phyloP scores from a whole-genome alignment of 257 asterid species.

The Catharanthus roseus region DNA sequence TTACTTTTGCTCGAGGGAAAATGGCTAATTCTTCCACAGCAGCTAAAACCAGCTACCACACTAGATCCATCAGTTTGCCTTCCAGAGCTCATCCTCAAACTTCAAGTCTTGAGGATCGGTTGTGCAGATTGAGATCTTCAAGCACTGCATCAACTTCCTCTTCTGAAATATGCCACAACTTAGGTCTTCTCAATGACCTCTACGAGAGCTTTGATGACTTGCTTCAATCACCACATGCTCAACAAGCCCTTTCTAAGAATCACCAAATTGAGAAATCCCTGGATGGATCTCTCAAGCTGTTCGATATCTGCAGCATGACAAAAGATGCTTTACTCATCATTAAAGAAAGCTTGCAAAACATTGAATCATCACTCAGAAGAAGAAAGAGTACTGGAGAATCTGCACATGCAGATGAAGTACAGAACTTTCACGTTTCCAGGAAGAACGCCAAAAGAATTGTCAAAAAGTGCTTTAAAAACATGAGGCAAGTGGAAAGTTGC shows the following conservation, averaged over 20 bases:
- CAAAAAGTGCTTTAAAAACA: slow-evolving; percentile 17
- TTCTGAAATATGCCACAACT: slow-evolving; percentile 9
- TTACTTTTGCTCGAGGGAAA: slow-evolving; percentile 1
- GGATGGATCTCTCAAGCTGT: slow-evolving; percentile 11
- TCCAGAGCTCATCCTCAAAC: slow-evolving; percentile 21
- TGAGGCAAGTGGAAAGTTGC: slow-evolving; percentile 16
- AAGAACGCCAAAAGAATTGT: slow-evolving; percentile 20
- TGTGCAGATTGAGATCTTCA: not conserved
- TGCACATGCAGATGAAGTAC: not conserved
- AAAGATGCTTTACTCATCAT: not conserved
- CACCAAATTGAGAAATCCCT: not conserved
- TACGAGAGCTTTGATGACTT: slow-evolving; percentile 1
- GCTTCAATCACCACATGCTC: slow-evolving; percentile 6
- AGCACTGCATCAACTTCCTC: not conserved
- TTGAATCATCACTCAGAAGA: slow-evolving; percentile 10
- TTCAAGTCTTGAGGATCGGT: not conserved
- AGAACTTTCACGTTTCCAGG: slow-evolving; percentile 21
- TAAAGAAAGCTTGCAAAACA: not conserved
- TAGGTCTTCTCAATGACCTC: slow-evolving; percentile 1
- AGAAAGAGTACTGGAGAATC: not conserved
- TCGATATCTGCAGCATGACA: slow-evolving; percentile 8
- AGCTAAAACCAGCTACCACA: slow-evolving; percentile 11
- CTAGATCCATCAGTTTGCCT: slow-evolving; percentile 32
- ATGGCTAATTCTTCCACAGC: not conserved
- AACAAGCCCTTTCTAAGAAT: not conserved